A percentile compares a stretch with the other conserved stretches of the same genome.
Conservation (phyloP, 2,329 filamentous ascomycete species). For the Arthrobotrys iridis region DNA sequence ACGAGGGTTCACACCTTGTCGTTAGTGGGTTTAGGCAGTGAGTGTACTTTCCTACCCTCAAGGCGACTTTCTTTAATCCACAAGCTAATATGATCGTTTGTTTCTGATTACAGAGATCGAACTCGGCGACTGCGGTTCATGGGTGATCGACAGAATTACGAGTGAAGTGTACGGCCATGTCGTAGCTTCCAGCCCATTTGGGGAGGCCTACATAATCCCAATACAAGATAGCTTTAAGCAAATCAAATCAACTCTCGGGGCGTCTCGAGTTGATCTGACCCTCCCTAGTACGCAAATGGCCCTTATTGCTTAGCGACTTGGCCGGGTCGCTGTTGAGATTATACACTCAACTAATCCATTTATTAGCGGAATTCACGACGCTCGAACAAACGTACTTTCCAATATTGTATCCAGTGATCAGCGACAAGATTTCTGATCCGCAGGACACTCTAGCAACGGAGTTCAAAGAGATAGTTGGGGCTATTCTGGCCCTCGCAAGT, state of each 20-base stretch:
- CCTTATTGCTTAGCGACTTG: too few species aligned
- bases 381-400: too few species aligned
- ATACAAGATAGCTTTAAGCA: conserved; percentile 28
- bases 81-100: background rate
- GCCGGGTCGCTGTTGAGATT: too few species aligned
- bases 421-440: too few species aligned
- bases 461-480: too few species aligned
- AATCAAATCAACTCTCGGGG: conserved; percentile 20
- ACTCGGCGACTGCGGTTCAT: conserved; percentile 55
- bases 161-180: conserved; percentile 54
- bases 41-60: background rate
- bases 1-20: conserved; percentile 1
- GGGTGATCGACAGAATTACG: conserved; percentile 51
- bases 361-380: too few species aligned
- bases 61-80: too few species aligned
- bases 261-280: background rate
- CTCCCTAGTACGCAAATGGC: too few species aligned
- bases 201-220: conserved; percentile 54
- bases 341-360: too few species aligned
- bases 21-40: background rate
- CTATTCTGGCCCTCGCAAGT: too few species aligned
- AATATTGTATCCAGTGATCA: too few species aligned
- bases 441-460: too few species aligned
- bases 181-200: conserved; percentile 55
- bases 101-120: conserved; percentile 39